Conservation (phyloP, 345 rosid species). For the Euphorbia tirucalli region DNA sequence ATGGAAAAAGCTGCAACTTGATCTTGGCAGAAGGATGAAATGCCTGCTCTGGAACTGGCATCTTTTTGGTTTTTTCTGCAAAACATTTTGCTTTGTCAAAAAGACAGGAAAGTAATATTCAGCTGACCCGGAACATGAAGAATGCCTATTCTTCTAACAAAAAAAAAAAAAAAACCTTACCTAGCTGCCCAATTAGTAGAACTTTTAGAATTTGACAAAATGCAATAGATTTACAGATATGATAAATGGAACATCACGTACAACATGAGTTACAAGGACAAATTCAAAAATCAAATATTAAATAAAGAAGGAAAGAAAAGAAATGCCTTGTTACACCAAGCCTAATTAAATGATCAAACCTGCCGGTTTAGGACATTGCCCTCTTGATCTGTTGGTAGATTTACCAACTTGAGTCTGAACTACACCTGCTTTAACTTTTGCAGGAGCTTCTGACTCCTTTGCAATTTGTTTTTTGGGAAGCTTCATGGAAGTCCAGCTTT, state of each 20-base stretch:
- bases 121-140: conserved; percentile 22
- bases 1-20: conserved; percentile 85
- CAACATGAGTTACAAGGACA: not conserved
- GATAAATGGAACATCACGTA: not conserved
- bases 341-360: conserved; percentile 19
- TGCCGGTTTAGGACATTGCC: conserved; percentile 14
- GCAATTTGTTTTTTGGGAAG: conserved; percentile 22
- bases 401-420: conserved; percentile 22
- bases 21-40: conserved; percentile 45
- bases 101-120: conserved; percentile 15
- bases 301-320: not conserved
- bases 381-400: conserved; percentile 21
- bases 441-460: conserved; percentile 17
- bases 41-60: conserved; percentile 29
- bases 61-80: conserved; percentile 17
- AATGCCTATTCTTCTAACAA: conserved; percentile 25
- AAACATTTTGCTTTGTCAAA: conserved; percentile 14
- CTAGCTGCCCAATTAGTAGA: conserved; percentile 16
- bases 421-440: conserved; percentile 7
- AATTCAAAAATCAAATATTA: not conserved
- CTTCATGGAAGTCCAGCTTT: conserved; percentile 28
- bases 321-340: not conserved
- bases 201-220: conserved; percentile 10
- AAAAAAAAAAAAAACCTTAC: conserved; percentile 10
- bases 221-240: not conserved